Evolutionary conservation across 192 early-diverging fungal species (phyloP).

Genomic region (Backusella westeae): DNA sequence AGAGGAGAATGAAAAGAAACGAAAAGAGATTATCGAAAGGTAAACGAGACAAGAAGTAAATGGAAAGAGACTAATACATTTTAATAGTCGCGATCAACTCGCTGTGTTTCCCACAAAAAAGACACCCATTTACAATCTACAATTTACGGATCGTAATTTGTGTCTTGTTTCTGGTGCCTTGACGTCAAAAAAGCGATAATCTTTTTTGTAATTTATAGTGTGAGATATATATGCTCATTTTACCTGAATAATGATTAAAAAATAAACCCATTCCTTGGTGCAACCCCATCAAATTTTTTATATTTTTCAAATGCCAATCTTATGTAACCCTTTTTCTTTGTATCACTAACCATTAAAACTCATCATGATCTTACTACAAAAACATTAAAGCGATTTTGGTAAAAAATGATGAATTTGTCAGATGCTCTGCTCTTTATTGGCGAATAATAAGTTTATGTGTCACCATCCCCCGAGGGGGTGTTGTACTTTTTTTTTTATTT

Average conservation of each 20-base stretch:
- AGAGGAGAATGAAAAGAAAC: conserved; percentile 15
- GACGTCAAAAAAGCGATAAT: background rate
- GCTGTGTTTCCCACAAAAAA: conserved; percentile 84
- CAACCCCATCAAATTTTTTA: background rate
- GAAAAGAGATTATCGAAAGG: conserved; percentile 36
- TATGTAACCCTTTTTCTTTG: background rate
- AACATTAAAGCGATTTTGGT: background rate
- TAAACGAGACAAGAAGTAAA: background rate
- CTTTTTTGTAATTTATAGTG: background rate
- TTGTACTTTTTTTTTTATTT: background rate
- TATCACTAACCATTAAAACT: background rate
- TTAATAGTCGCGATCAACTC: conserved; percentile 51
- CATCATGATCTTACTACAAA: background rate
- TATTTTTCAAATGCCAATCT: background rate
- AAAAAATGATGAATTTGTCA: background rate
- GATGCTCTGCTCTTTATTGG: background rate
- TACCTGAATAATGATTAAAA: background rate
- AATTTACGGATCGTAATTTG: conserved; percentile 86
- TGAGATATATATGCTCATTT: too few relatives aligned
- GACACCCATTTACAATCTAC: conserved; percentile 85
- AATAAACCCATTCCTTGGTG: background rate
- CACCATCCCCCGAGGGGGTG: background rate
- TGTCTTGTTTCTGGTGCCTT: conserved; percentile 84
- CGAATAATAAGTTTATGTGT: background rate
- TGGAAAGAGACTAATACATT: background rate